Evolutionary conservation across 495 filamentous ascomycete species (phyloP), one percentile per base, ranked within the genome.

Genomic region (Rusavskia elegans): DNA sequence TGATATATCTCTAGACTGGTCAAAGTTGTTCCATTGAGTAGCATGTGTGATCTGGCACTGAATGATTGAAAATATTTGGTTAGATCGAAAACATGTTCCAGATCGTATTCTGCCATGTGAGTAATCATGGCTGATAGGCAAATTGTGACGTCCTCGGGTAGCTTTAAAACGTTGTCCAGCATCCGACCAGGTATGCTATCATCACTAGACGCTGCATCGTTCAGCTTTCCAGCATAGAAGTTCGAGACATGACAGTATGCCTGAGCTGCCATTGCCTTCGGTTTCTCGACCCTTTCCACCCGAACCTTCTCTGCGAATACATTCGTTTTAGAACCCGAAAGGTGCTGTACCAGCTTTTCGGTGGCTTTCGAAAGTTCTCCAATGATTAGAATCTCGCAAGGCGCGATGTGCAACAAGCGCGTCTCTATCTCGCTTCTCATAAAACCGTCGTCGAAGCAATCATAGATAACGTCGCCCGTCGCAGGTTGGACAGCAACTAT

Each of bases 21-120:
- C 36, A 99, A 62, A 0, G 89, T 99, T 52, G 95, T 99, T 17
- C 89, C 92, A 59, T 95, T 96, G 54, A 99, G 73, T 3, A 97
- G 72, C 92, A 99, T 97, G 59, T 96, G 88, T 14, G 89, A 88
- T 27, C 92, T 74, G 2, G 90, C 85, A 59, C 85, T 94, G 66
- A 99, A 99, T 0, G 89, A 85, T 61, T 97, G 85, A 66, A 99
- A 99, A 62, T 97, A 95, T 56, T 95, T 95, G 8, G 92, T 97
- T 32, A 99, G 66, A 61, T 95, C 85, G 57, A 99, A 95, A 36
- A 99, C 86, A 68, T 99, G 89, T 61, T 99, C 84, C 39, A 99
- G 72, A 1, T 89, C 89, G 56, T 97, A 99, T 50, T 93, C 89
- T 25, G 82, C 80, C 66, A 99, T 72, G 61, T 99, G 89, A 8